Base-by-base conservation (phyloP, 2,329 filamentous ascomycete species). In the Colletotrichum sp. region DNA sequence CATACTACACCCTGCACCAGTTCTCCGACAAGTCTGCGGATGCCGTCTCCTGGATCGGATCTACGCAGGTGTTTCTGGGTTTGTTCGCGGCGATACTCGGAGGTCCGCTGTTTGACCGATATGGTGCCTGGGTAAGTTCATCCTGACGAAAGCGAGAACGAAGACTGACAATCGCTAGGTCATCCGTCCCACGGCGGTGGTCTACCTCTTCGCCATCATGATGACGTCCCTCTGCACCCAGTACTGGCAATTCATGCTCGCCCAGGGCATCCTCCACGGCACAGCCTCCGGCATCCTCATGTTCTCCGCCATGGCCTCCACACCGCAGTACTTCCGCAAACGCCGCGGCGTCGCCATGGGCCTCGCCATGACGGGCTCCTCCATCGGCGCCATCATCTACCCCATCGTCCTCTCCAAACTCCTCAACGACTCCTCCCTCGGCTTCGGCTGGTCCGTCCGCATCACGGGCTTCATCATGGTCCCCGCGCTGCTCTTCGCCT, bases 211-310 rank as follows among this genome's bases (percentile, higher is more conserved):
- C 61, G 81, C 83, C 24, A 80, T 88, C 64, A 86, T 87, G 83
- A 86, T 89, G 83, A 80, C 82, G 5, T 86, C 84, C 67, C 78
- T 85, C 9, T 89, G 87, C 78, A 84, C 79, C 6, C 71, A 83
- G 36, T 91, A 90, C 77, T 91, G 85, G 82, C 88, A 91, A 8
- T 84, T 90, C 78, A 87, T 91, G 82, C 86, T 91, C 10, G 84
- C 84, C 0, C 89, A 90, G 70, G 88, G 86, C 3, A 78, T 90
- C 2, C 78, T 90, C 3, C 80, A 85, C 52, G 88, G 88, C 2
- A 61, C 82, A 0, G 78, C 81, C 5, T 86, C 84, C 77, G 86
- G 85, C 0, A 80, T 90, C 6, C 78, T 89, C 8, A 82, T 84
- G 18, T 82, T 88, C 0, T 88, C 90, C 0, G 84, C 87, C 0